phyloP scores from a whole-genome alignment of 768 basidiomycete genomes.

The Epithele typhae region DNA sequence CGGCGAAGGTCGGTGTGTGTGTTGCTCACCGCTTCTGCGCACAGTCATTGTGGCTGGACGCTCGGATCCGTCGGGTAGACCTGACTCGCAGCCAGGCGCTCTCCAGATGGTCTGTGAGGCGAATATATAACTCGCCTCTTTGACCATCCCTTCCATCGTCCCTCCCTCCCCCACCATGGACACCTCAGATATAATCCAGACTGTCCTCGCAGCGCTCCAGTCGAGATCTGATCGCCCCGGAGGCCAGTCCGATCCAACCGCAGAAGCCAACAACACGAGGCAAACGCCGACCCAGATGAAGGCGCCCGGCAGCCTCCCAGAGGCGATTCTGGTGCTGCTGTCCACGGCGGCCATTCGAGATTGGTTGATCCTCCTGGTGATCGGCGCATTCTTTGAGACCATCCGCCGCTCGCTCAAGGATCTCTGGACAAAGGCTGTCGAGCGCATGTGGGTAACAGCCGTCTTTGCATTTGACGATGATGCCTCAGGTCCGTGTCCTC shows the following conservation, averaged over 20 bases:
- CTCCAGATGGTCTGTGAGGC: not conserved
- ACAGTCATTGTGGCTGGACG: no score
- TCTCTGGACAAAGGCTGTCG: slow-evolving; percentile 40
- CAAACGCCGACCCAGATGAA: slow-evolving; percentile 10
- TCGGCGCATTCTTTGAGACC: slow-evolving; percentile 61
- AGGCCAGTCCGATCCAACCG: slow-evolving; percentile 7
- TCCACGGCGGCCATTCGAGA: slow-evolving; percentile 55
- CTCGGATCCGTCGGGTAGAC: no score
- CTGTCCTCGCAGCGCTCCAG: slow-evolving; percentile 9
- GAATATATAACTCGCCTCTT: not conserved
- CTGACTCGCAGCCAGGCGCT: no score
- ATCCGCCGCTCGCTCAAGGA: slow-evolving; percentile 43
- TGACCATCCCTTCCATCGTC: not conserved
- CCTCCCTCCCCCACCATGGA: slow-evolving; percentile 7
- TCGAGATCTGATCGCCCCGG: slow-evolving; percentile 7
- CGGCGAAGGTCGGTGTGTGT: no score
- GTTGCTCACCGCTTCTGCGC: no score
- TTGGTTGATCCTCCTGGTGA: slow-evolving; percentile 58
- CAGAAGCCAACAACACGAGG: not conserved
- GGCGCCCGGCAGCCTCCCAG: slow-evolving; percentile 6
- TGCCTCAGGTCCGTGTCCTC: slow-evolving; percentile 44
- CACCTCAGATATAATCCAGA: slow-evolving; percentile 11
- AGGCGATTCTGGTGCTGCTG: slow-evolving; percentile 38
- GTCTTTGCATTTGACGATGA: slow-evolving; percentile 54
- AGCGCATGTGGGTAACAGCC: slow-evolving; percentile 60